phyloP scores from a whole-genome alignment of 148 eudicot species.

The Vaccinium macrocarpon region DNA sequence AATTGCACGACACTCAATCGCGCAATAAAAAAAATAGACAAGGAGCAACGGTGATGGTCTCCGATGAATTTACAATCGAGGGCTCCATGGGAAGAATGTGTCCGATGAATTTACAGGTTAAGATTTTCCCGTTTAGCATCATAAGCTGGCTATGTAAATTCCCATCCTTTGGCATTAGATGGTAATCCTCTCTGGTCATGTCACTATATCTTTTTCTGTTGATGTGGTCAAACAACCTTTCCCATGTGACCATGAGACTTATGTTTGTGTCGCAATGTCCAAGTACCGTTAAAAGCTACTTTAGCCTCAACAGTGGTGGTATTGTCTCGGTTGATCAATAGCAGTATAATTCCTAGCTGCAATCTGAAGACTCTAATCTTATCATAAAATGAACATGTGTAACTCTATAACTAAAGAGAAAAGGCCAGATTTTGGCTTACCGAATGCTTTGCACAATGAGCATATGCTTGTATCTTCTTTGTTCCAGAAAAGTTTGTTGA shows the following conservation, averaged over 20 bases:
- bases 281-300: conserved; percentile 35
- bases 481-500: conserved; percentile 64
- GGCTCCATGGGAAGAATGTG: conserved; percentile 56
- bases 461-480: conserved; percentile 62
- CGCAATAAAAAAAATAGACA: no score
- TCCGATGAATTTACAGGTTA: conserved; percentile 53
- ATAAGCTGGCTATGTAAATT: conserved; percentile 67
- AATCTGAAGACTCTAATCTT: conserved; percentile 8
- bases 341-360: conserved; percentile 65
- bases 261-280: conserved; percentile 31
- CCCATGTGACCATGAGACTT: conserved; percentile 27
- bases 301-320: conserved; percentile 45
- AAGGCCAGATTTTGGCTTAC: conserved; percentile 37
- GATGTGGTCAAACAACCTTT: conserved; percentile 8
- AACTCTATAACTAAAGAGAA: neutral
- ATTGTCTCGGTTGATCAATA: conserved; percentile 67
- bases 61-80: conserved; percentile 46
- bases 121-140: conserved; percentile 69
- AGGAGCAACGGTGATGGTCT: conserved; percentile 59
- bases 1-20: no score
- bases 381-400: neutral
- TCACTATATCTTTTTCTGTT: conserved; percentile 9
- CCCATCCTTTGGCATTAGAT: conserved; percentile 64
- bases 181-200: conserved; percentile 65
- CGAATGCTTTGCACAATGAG: conserved; percentile 80